Percentiles rank a stretch among this genome's conserved stretches.
Conservation (phyloP, 2,329 filamentous ascomycete species). For the Xylariales sp. region DNA sequence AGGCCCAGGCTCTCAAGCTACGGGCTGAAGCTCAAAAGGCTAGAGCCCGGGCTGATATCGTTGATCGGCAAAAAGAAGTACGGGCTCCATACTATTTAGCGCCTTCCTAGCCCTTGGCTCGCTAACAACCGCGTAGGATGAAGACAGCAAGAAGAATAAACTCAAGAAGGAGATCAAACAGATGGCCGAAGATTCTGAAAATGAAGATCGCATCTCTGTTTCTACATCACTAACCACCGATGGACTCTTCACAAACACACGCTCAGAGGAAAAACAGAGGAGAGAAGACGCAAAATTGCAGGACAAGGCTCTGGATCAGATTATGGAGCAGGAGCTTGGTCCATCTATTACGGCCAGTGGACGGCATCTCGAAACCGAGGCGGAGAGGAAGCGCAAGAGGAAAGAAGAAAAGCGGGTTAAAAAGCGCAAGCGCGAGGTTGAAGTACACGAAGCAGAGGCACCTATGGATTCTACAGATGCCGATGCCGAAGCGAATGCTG, state of each 20-base stretch:
- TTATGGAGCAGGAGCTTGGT: conserved; percentile 37
- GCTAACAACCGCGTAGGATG: conserved; percentile 40
- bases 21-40: conserved; percentile 55
- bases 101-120: background rate
- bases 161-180: conserved; percentile 39
- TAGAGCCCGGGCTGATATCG: conserved; percentile 45
- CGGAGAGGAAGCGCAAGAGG: conserved; percentile 47
- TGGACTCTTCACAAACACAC: background rate
- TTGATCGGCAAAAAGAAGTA: conserved; percentile 47
- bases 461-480: conserved; percentile 29
- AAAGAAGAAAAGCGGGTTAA: conserved; percentile 54
- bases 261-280: conserved; percentile 20
- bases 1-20: conserved; percentile 55
- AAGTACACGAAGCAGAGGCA: conserved; percentile 37
- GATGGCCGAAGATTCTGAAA: conserved; percentile 40
- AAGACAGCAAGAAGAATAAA: conserved; percentile 44
- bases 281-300: conserved; percentile 31
- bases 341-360: conserved; percentile 29
- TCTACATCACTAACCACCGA: conserved; percentile 15
- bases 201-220: conserved; percentile 43
- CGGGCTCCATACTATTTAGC: background rate
- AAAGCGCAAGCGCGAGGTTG: conserved; percentile 46
- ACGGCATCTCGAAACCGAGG: conserved; percentile 36
- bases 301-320: conserved; percentile 34
- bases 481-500: conserved; percentile 31